Base-by-base conservation (phyloP, 1,284 basidiomycete species). In the Trichosporon sp. region DNA sequence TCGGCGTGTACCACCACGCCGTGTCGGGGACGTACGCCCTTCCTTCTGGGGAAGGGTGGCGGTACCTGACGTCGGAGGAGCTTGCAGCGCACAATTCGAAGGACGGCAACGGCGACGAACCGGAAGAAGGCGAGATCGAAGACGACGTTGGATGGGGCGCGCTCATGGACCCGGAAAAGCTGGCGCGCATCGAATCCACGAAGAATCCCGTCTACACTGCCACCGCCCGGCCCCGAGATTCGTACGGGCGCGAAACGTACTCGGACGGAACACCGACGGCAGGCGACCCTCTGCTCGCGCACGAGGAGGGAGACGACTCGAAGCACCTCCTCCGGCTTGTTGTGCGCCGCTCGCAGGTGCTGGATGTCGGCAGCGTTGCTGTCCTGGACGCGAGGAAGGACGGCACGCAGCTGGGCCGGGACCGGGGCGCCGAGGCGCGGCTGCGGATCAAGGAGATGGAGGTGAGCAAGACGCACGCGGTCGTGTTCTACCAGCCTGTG, bases 61-160 rank as follows among this genome's bases (percentile, higher is more conserved):
- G 63, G 2, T 78, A 78, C 63, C 58, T 74, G 21, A 68, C 74
- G 1, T 62, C 74, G 3, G 65, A 58, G 11, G 67, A 75, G 44
- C 65, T 76, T 18, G 72, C 72, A 0, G 47, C 64, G 13, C 35
- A 44, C n/a, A n/a, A 8, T 6, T 34, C 32, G 58, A 21, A 18
- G 15, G 34, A 15, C 13, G 13, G 47, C 38, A 13, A 23, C 15
- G 35, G 13, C 58, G 32, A 62, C 4, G 73, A 74, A 34, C 68
- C 64, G 38, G 80, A 82, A 62, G 80, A 81, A 42, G 80, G 80
- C 3, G 79, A 82, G 70, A 70, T 82, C 15, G 76, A 79, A 31
- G 79, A 82, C 58, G 77, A 82, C 70, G 79, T 80, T 1, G 80
- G 80, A 0, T 82, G 80, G 80, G 80, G 80, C 31, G 80, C 74